Evolutionary conservation across 257 asterid genomes (phyloP).

Genomic region (Anisodus tanguticus): DNA sequence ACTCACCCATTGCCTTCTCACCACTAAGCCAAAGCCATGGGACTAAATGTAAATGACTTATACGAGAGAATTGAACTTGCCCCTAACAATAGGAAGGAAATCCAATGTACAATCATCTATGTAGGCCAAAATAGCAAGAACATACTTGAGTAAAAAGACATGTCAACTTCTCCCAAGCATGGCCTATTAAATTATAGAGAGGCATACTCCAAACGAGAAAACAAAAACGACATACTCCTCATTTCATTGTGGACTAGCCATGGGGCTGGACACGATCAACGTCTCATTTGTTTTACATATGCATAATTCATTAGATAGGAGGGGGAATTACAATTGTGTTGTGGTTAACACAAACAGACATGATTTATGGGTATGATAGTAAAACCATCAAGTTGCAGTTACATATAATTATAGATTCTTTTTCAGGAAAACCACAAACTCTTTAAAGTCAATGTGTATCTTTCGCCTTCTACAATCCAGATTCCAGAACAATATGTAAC

Average conservation of each 20-base stretch:
- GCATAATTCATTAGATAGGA: background rate
- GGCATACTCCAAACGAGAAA: background rate
- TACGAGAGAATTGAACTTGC: background rate
- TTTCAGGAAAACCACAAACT: background rate
- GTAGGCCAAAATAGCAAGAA: background rate
- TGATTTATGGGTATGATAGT: background rate
- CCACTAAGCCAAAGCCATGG: background rate
- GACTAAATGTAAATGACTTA: background rate
- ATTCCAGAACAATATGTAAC: background rate
- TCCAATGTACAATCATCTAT: background rate
- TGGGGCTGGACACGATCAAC: background rate
- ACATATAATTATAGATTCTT: background rate
- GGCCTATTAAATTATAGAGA: background rate
- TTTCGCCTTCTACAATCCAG: background rate
- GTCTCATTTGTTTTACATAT: background rate
- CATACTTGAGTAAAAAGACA: background rate
- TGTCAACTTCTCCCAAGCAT: background rate
- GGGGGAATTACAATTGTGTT: background rate
- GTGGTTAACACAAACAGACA: conserved; percentile 1
- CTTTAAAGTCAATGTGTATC: background rate
- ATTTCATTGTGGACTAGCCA: background rate
- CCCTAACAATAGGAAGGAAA: conserved; percentile 7
- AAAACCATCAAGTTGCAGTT: background rate
- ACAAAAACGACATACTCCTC: background rate
- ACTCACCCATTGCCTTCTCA: background rate